These are phyloP conservation scores for Tricholoma bakamatsutake DNA, from an alignment of 768 basidiomycete genomes.

Conservation along the genomic window DNA sequence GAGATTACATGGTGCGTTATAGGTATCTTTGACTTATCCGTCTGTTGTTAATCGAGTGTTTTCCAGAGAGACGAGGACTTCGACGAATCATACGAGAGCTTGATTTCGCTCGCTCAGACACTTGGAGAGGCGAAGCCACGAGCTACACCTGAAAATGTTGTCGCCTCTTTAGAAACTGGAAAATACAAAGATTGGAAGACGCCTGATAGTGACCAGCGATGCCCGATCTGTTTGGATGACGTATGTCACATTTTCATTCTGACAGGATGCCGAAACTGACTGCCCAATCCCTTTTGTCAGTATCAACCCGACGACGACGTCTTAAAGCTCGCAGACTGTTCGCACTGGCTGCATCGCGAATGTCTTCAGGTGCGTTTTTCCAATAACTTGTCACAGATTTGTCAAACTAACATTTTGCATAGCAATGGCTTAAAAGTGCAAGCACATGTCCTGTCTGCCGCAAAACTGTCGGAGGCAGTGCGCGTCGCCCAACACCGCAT, in stretches of 20 bases:
- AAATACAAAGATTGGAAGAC: slow-evolving; percentile 66
- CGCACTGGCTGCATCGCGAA: slow-evolving; percentile 76
- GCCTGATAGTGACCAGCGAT: slow-evolving; percentile 61
- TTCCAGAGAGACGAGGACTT: slow-evolving; percentile 69
- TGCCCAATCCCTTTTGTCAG: slow-evolving; percentile 30
- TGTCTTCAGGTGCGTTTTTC: slow-evolving; percentile 59
- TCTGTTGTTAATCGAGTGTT: slow-evolving; percentile 1
- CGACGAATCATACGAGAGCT: slow-evolving; percentile 67
- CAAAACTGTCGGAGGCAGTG: slow-evolving; percentile 36
- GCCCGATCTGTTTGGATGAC: slow-evolving; percentile 83
- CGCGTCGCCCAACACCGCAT: background rate
- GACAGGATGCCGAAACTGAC: slow-evolving; percentile 6
- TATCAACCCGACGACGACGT: slow-evolving; percentile 59
- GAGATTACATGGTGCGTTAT: slow-evolving; percentile 49
- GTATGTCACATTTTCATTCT: slow-evolving; percentile 35
- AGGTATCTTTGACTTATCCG: background rate
- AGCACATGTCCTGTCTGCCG: slow-evolving; percentile 82
- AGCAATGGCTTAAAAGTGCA: slow-evolving; percentile 80
- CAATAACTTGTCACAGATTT: background rate
- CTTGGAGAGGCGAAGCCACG: slow-evolving; percentile 68
- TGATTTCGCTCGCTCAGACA: slow-evolving; percentile 50
- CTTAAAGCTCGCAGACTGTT: slow-evolving; percentile 61
- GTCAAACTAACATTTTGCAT: slow-evolving; percentile 7
- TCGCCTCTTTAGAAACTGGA: slow-evolving; percentile 54
- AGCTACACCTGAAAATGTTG: slow-evolving; percentile 54